Conservation (phyloP, 768 basidiomycete genomes). For the Suillus discolor region DNA sequence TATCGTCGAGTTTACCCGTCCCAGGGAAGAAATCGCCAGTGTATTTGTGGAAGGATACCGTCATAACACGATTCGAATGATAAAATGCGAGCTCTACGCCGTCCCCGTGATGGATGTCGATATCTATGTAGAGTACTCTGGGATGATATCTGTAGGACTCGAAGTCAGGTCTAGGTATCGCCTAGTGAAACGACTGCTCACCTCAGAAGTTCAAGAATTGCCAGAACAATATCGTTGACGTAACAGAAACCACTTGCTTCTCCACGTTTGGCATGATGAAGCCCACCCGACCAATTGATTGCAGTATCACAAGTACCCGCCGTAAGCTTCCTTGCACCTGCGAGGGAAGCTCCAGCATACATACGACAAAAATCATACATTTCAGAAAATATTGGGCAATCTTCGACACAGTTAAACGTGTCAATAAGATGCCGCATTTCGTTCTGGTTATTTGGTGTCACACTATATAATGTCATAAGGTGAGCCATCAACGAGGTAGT, state of each 20-base stretch:
- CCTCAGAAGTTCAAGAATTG: slow-evolving; percentile 90
- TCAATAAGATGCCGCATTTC: slow-evolving; percentile 80
- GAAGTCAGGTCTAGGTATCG: slow-evolving; percentile 1
- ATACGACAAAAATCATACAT: slow-evolving; percentile 94
- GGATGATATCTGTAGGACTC: slow-evolving; percentile 73
- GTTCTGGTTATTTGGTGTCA: slow-evolving; percentile 74
- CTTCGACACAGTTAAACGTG: slow-evolving; percentile 93
- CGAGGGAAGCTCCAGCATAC: slow-evolving; percentile 91
- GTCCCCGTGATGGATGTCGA: slow-evolving; percentile 98
- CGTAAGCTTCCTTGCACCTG: slow-evolving; percentile 86
- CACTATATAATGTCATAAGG: slow-evolving; percentile 46
- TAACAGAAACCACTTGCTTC: slow-evolving; percentile 99
- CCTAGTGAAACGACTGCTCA: slow-evolving; percentile 30
- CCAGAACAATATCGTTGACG: slow-evolving; percentile 95
- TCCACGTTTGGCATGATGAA: slow-evolving; percentile 97
- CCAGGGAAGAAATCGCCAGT: slow-evolving; percentile 98
- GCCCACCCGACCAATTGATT: slow-evolving; percentile 98
- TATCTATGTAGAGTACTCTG: slow-evolving; percentile 96
- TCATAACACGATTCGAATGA: slow-evolving; percentile 97
- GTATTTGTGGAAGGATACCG: slow-evolving; percentile 99
- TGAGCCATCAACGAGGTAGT: slow-evolving; percentile 3
- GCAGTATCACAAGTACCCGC: slow-evolving; percentile 92
- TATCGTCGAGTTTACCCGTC: slow-evolving; percentile 94
- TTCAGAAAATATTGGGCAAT: slow-evolving; percentile 95
- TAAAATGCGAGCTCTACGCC: slow-evolving; percentile 99